Conservation (phyloP, 306 rosid species). For the Prunus fruticosa region DNA sequence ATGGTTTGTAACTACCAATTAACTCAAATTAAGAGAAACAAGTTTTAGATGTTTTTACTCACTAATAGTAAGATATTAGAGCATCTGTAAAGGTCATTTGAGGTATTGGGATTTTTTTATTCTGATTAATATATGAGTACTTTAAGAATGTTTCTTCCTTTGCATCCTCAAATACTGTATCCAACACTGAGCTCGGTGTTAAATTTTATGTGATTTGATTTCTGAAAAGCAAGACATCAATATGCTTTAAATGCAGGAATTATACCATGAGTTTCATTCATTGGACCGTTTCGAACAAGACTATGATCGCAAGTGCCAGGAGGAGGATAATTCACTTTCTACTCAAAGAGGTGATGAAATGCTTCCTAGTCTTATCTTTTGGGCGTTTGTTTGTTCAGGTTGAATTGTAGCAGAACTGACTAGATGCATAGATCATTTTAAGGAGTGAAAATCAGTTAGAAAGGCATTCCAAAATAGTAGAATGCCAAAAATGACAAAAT, state of each 20-base stretch:
- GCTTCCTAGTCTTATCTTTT: conserved; percentile 1
- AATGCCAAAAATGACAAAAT: neutral
- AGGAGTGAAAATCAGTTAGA: neutral
- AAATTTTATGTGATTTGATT: neutral
- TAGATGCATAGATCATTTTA: neutral
- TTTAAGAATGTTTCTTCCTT: neutral
- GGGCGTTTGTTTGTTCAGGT: neutral
- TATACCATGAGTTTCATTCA: conserved; percentile 75
- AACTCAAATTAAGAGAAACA: neutral
- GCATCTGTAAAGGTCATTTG: neutral
- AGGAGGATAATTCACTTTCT: conserved; percentile 48
- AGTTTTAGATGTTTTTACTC: neutral
- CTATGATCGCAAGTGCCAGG: conserved; percentile 54
- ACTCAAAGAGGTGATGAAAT: conserved; percentile 45
- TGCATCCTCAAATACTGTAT: neutral
- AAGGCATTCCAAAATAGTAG: neutral
- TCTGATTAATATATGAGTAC: neutral
- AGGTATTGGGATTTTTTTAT: neutral
- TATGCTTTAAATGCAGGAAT: conserved; percentile 47
- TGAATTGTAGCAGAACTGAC: neutral
- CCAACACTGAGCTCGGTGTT: neutral
- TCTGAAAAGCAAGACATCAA: neutral
- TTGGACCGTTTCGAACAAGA: conserved; percentile 76
- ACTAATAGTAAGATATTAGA: neutral
- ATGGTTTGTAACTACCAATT: neutral